Base-by-base conservation (phyloP, 352 stramenopile genomes). In the Albugo candida region DNA sequence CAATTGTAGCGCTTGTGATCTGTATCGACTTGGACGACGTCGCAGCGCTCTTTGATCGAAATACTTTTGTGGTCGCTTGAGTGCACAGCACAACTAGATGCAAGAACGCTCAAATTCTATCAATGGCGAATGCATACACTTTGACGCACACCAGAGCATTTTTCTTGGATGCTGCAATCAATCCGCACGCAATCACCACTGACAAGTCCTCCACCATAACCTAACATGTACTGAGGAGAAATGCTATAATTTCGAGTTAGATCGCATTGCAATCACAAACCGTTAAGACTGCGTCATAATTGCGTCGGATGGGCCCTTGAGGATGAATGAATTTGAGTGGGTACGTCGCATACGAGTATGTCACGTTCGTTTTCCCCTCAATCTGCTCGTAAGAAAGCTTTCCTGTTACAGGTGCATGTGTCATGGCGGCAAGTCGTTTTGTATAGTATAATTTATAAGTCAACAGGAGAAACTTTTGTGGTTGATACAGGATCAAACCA, bases 21-120 rank as follows among this genome's bases (percentile, higher is more conserved):
- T 92, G 78, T 6, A 51, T 59, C 17, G 80, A 72, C 11, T 67
- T 55, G 24, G 3, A 8, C 24, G 8, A 31, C 3, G 24, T 8
- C 24, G 24, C 24, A 8, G 8, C 3, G 8, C 24, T 31, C 21
- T 70, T 61, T 12, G 68, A 59, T 53, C 87, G 87, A 61, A 85
- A 92, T 41, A 92, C 75, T 48, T 92, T 92, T n/a, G 78, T 92
- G 2, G 78, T 88, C 17, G 78, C 73, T 43, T 92, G 78, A 8
- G 75, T 92, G 18, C 59, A 66, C 36, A 92, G 54, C 16, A 87
- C 73, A 20, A 77, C 73, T 83, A 43, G 37, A 24, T 13, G 24
- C 8, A 52, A 36, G 24, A 31, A 18, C 17, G 44, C 19, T 50
- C 31, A 20, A 6, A 43, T n/a, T n/a, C n/a, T n/a, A 10, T 31